Percentiles rank a stretch among this genome's conserved stretches.
These are phyloP conservation scores for Peronospora belbahrii DNA, from an alignment of 352 stramenopile species.

Conservation along the genomic window DNA sequence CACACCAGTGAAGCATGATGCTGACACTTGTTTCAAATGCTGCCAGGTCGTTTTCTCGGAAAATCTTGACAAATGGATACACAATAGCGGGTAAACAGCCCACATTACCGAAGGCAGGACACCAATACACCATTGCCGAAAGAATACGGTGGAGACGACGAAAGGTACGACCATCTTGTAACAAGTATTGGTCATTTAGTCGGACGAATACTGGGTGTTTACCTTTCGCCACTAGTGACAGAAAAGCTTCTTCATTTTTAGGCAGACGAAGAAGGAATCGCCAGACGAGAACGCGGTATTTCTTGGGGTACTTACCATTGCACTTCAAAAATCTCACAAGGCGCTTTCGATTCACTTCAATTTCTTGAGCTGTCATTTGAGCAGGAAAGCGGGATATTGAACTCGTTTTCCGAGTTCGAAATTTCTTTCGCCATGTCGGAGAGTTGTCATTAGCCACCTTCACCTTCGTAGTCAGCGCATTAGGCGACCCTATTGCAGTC, in stretches of 20 bases:
- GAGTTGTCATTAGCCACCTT: not conserved
- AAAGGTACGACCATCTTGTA: slow-evolving; percentile 68
- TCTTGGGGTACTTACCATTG: slow-evolving; percentile 69
- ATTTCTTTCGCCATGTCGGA: slow-evolving; percentile 7
- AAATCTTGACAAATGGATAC: slow-evolving; percentile 87
- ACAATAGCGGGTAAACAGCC: slow-evolving; percentile 74
- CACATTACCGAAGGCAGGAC: slow-evolving; percentile 83
- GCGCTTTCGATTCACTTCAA: slow-evolving; percentile 55
- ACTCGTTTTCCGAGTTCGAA: slow-evolving; percentile 5
- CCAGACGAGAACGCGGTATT: slow-evolving; percentile 82
- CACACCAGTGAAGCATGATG: slow-evolving; percentile 83
- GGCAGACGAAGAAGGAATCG: slow-evolving; percentile 77
- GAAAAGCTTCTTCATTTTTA: slow-evolving; percentile 78
- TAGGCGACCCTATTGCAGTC: slow-evolving; percentile 2
- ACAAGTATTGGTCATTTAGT: slow-evolving; percentile 69
- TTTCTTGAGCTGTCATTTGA: slow-evolving; percentile 30
- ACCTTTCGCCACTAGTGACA: slow-evolving; percentile 61
- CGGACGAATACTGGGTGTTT: slow-evolving; percentile 60
- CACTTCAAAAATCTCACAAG: slow-evolving; percentile 55
- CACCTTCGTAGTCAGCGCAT: slow-evolving; percentile 7
- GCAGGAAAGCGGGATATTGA: slow-evolving; percentile 8
- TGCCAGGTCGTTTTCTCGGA: slow-evolving; percentile 78
- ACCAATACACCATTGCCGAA: slow-evolving; percentile 87
- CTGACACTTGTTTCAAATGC: slow-evolving; percentile 85
- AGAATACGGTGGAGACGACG: slow-evolving; percentile 72